These are phyloP conservation scores for Hyaloperonospora arabidopsidis DNA, from an alignment of 352 stramenopile genomes.

Conservation along the genomic window DNA sequence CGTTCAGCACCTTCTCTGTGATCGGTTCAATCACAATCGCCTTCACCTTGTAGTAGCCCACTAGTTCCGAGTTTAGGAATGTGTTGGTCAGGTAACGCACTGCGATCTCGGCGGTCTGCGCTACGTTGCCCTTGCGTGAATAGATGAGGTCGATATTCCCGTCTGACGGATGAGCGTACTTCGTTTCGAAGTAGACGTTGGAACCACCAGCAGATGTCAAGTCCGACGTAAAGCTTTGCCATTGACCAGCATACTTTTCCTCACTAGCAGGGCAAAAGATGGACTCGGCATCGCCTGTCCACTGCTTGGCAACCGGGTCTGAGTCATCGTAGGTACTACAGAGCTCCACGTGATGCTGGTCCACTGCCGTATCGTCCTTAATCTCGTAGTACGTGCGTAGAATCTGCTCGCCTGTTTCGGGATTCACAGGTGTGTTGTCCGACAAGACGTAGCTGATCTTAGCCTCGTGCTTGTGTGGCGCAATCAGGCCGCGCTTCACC, in stretches of 20 bases:
- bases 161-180: slow-evolving; percentile 71
- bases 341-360: slow-evolving; percentile 68
- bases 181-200: slow-evolving; percentile 77
- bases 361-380: slow-evolving; percentile 41
- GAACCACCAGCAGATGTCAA: slow-evolving; percentile 55
- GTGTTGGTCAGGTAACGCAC: slow-evolving; percentile 48
- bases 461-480: slow-evolving; percentile 46
- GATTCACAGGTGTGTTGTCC: slow-evolving; percentile 36
- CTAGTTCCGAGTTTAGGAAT: slow-evolving; percentile 48
- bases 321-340: slow-evolving; percentile 71
- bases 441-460: slow-evolving; percentile 74
- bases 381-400: slow-evolving; percentile 72
- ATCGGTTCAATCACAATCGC: slow-evolving; percentile 64
- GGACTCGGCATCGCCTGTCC: slow-evolving; percentile 46
- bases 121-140: slow-evolving; percentile 41
- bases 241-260: slow-evolving; percentile 48
- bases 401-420: slow-evolving; percentile 39
- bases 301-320: slow-evolving; percentile 36
- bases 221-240: slow-evolving; percentile 40
- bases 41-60: slow-evolving; percentile 75
- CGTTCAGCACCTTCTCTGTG: slow-evolving; percentile 56
- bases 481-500: slow-evolving; percentile 51
- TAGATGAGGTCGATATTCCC: slow-evolving; percentile 77
- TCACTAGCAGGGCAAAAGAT: slow-evolving; percentile 58
- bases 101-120: slow-evolving; percentile 41